Evolutionary conservation across 2,329 filamentous ascomycete genomes (phyloP), one percentile per base, ranked within the genome.

Genomic region (Claviceps capensis): DNA sequence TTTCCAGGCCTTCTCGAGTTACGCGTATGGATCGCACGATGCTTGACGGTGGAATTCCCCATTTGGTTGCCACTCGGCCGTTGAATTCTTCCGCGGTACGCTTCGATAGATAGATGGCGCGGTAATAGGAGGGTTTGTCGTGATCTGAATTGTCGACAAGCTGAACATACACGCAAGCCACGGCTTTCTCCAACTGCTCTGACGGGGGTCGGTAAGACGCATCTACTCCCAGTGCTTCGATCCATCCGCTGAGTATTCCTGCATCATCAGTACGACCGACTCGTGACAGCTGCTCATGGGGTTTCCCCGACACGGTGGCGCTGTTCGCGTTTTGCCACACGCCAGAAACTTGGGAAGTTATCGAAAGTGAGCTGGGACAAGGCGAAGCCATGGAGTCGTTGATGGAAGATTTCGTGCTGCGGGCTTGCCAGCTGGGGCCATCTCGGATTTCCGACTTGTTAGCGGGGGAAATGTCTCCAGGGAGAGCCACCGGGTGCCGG

Each of bases 221-320:
- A 64, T 97, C 93, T n/a, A 97, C 88, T 36, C 88, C 93, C 7
- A 95, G 70, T 1, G 89, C 88, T 64, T 96, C 89, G 56, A 97
- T 93, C 83, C 86, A 95, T 5, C 86, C 85, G 54, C 81, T 85
- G 30, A 89, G 71, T 23, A 77, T 80, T 9, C 83, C 83, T 38
- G 79, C 71, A 22, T 81, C 78, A 50, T 83, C 80, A 0, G 73
- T 75, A 58, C 76, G 75, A 51, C 65, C 67, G 45, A 81, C 62
- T 52, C 71, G 74, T 1, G 71, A 76, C 0, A 74, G 74, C 44
- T 86, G 65, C 66, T 82, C 63, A 59, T 76, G 67, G 67, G 75
- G 56, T 53, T 71, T 71, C 40, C 67, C 67, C 3, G 71, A 66
- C 11, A 34, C 19, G 0, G 63, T 62, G 4, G 82, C 78, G 23